Conservation (phyloP, 1,139 yeast species). For the Saccharomyces hybrid region DNA sequence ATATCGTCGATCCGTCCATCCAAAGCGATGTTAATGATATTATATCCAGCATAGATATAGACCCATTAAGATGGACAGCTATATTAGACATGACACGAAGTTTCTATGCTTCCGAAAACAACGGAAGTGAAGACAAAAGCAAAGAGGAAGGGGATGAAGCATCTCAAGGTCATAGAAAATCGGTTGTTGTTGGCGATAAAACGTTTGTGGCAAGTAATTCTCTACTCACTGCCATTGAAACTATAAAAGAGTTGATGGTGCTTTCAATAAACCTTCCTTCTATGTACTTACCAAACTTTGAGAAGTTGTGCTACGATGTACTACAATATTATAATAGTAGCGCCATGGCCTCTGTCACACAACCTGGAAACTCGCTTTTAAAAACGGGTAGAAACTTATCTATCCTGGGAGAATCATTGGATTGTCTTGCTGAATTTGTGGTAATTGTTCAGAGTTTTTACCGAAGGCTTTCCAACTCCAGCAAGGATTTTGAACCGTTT, state of each 20-base stretch:
- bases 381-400: slow-evolving; percentile 34
- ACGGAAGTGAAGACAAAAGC: slow-evolving; percentile 3
- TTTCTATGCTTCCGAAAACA: slow-evolving; percentile 6
- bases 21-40: slow-evolving; percentile 54
- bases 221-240: slow-evolving; percentile 25
- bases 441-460: slow-evolving; percentile 26
- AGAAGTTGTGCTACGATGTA: slow-evolving; percentile 28
- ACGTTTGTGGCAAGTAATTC: slow-evolving; percentile 37
- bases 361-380: slow-evolving; percentile 16
- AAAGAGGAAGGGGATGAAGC: not conserved
- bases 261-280: slow-evolving; percentile 30
- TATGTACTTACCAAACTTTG: slow-evolving; percentile 25
- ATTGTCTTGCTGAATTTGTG: slow-evolving; percentile 33
- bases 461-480: slow-evolving; percentile 19
- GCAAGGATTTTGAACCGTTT: slow-evolving; percentile 21
- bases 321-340: slow-evolving; percentile 30
- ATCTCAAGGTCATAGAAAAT: slow-evolving; percentile 32
- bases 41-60: slow-evolving; percentile 42
- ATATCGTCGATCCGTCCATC: slow-evolving; percentile 40
- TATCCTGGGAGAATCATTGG: slow-evolving; percentile 36
- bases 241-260: slow-evolving; percentile 30
- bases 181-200: slow-evolving; percentile 37
- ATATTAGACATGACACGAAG: slow-evolving; percentile 31
- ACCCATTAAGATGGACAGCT: slow-evolving; percentile 46
- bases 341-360: slow-evolving; percentile 28